These are phyloP conservation scores for Rhodotorula babjevae DNA, from an alignment of 768 basidiomycete species.

Conservation along the genomic window DNA sequence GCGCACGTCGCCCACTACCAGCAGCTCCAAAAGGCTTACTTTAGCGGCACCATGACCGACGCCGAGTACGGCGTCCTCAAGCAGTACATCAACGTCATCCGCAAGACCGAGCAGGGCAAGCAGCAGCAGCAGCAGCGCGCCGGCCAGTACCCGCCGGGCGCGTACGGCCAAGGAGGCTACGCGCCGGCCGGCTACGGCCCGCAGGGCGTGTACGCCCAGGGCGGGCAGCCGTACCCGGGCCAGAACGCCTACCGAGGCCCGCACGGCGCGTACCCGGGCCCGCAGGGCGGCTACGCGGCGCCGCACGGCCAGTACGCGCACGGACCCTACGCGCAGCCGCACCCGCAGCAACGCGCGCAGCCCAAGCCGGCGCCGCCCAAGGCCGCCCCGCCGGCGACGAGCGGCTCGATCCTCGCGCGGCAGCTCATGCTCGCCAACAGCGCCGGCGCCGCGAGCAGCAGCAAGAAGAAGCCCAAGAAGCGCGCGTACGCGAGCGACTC, in stretches of 20 bases:
- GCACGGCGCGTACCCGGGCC: neutral
- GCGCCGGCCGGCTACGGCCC: neutral
- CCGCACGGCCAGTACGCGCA: neutral
- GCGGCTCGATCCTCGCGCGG: constrained; percentile 31
- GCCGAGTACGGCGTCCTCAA: constrained; percentile 3
- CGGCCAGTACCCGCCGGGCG: neutral
- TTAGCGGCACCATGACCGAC: neutral
- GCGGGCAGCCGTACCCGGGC: neutral
- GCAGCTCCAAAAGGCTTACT: constrained; percentile 18
- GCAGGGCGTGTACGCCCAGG: constrained; percentile 8
- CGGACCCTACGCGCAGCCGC: neutral
- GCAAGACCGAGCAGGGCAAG: neutral
- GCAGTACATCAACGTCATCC: constrained; percentile 22
- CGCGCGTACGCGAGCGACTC: constrained; percentile 31
- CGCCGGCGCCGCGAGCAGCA: neutral
- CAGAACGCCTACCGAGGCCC: neutral
- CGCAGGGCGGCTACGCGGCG: neutral
- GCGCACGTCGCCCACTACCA: constrained; percentile 27
- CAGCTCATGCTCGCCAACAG: constrained; percentile 18
- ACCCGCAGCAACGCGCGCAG: neutral
- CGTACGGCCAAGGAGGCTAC: neutral
- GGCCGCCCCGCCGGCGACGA: constrained; percentile 14
- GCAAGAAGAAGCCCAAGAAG: constrained; percentile 27
- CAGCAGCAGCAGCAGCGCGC: neutral
- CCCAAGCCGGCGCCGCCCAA: neutral